phyloP scores from a whole-genome alignment of 345 rosid genomes.

The Gossypium bickii region DNA sequence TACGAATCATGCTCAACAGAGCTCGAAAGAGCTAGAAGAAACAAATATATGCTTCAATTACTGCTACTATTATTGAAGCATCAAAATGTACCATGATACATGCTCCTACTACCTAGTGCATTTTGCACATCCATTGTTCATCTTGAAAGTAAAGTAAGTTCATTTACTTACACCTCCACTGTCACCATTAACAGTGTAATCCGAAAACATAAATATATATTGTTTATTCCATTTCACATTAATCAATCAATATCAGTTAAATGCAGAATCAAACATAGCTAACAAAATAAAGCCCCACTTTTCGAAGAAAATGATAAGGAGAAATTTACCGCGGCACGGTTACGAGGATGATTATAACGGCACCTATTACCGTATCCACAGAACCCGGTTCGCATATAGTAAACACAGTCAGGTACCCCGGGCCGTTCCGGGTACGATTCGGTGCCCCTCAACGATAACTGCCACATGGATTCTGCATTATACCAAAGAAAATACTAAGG shows the following conservation, averaged over 20 bases:
- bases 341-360: slow-evolving; percentile 93
- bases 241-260: not conserved
- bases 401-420: slow-evolving; percentile 77
- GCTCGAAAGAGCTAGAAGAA: not conserved
- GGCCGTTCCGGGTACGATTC: slow-evolving; percentile 75
- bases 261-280: not conserved
- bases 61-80: not conserved
- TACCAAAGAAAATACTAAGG: slow-evolving; percentile 11
- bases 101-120: not conserved
- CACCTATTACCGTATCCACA: slow-evolving; percentile 82
- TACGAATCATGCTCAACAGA: not conserved
- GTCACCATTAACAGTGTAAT: not conserved
- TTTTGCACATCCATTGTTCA: not conserved
- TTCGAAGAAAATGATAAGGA: slow-evolving; percentile 1
- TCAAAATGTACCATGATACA: not conserved
- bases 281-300: not conserved
- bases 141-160: not conserved
- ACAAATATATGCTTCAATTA: not conserved
- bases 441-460: slow-evolving; percentile 46
- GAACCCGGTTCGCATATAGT: slow-evolving; percentile 86
- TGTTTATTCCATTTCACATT: not conserved
- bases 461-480: slow-evolving; percentile 80
- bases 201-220: not conserved
- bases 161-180: slow-evolving; percentile 3
- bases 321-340: slow-evolving; percentile 71